A percentile compares a stretch with the other conserved stretches of the same genome.
phyloP scores from a whole-genome alignment of 2,329 filamentous ascomycete species.

The Exophiala phaeomuriformis region DNA sequence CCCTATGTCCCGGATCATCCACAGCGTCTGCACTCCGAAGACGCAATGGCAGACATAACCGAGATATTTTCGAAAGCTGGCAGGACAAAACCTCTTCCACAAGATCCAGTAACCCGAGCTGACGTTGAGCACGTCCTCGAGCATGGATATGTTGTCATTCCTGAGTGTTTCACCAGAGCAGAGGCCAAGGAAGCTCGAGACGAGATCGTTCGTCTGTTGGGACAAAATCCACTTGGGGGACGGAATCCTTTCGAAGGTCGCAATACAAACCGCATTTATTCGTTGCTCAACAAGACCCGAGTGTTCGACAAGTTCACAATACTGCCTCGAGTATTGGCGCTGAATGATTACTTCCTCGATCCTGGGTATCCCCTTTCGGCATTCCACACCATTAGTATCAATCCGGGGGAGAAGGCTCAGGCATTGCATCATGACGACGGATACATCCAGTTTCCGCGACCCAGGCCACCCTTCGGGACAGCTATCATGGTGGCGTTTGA shows the following conservation, averaged over 20 bases:
- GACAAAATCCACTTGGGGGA: slow-evolving; percentile 28
- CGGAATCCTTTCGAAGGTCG: slow-evolving; percentile 36
- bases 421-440: slow-evolving; percentile 34
- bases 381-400: slow-evolving; percentile 37
- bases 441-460: slow-evolving; percentile 32
- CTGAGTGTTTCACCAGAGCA: slow-evolving; percentile 29
- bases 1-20: not conserved
- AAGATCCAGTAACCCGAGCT: slow-evolving; percentile 24
- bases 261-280: slow-evolving; percentile 36
- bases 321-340: slow-evolving; percentile 32
- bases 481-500: slow-evolving; percentile 31
- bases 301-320: slow-evolving; percentile 36
- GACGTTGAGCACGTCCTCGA: slow-evolving; percentile 30
- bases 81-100: slow-evolving; percentile 13
- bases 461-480: slow-evolving; percentile 32
- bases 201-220: slow-evolving; percentile 33
- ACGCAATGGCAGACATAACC: not conserved
- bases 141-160: slow-evolving; percentile 35
- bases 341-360: slow-evolving; percentile 39
- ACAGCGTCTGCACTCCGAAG: not conserved
- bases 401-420: slow-evolving; percentile 35
- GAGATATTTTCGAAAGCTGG: slow-evolving; percentile 8
- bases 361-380: slow-evolving; percentile 33
- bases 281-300: slow-evolving; percentile 35
- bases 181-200: slow-evolving; percentile 31